Evolutionary conservation across 2,329 filamentous ascomycete genomes (phyloP), one percentile per base, ranked within the genome.

Genomic region (Diaporthe sp.): DNA sequence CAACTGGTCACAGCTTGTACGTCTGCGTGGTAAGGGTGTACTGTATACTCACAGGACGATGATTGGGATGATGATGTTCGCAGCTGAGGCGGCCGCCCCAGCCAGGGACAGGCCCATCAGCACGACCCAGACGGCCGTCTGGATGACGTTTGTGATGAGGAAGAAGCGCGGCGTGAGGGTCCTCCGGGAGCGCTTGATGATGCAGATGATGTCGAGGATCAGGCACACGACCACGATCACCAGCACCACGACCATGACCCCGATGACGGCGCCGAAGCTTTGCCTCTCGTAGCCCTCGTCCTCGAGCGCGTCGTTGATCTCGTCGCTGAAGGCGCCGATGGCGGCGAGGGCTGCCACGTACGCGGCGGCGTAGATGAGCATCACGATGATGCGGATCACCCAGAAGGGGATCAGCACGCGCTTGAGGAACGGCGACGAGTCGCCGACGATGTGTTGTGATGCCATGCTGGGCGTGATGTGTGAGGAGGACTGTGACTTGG

Each of bases 351-450:
- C 74, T 55, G 74, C 76, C 39, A 83, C 61, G 75, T 81, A 81
- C 22, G 80, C 13, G 68, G 58, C 78, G 53, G 82, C 78, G 34
- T 80, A 77, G 46, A 83, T 13, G 2, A 80, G 17, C 80, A 83
- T 80, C 65, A 83, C 74, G 58, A 81, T 42, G 62, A 83, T 80
- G 57, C 82, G 82, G 17, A 83, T 37, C 31, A 83, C 78, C 82
- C 82, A 84, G 76, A 84, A 83, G 12, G 82, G 82, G 42, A 84
- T 79, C 72, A 83, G 73, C 17, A 83, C 79, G 53, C 82, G 80
- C 79, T 83, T 84, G 67, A 82, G 78, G 73, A 84, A 83, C 22
- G 82, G 82, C 78, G 82, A 83, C 53, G 82, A 83, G 58, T 83
- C 82, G 78, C 80, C 81, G 68, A 82, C 71, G 62, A 80, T 73